These are phyloP conservation scores for Irpex sp. DNA, from an alignment of 1,284 basidiomycete genomes.

Conservation along the genomic window DNA sequence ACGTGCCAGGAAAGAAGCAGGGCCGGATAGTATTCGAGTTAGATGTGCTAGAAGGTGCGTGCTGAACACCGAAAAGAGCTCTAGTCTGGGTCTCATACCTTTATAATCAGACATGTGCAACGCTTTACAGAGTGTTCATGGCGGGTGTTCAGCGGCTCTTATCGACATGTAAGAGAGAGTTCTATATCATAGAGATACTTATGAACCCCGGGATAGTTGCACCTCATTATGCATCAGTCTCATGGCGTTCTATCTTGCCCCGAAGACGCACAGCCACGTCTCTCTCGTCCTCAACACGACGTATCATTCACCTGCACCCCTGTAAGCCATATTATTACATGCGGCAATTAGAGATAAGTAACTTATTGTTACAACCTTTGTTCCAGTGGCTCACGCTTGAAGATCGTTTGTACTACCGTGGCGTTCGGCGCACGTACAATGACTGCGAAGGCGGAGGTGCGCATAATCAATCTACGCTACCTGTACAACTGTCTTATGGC, in stretches of 20 bases:
- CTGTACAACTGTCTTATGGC: background rate
- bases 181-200: background rate
- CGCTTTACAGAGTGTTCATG: constrained; percentile 51
- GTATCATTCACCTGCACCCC: constrained; percentile 18
- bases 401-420: constrained; percentile 20
- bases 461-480: background rate
- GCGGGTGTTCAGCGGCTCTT: constrained; percentile 59
- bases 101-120: constrained; percentile 58
- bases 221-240: constrained; percentile 11
- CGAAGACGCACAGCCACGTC: constrained; percentile 7
- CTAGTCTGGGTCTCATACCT: too few species aligned
- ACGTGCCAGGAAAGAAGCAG: constrained; percentile 24
- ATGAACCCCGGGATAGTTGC: constrained; percentile 6
- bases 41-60: constrained; percentile 22
- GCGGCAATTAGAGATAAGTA: too few species aligned
- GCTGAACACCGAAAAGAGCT: too few species aligned
- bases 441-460: constrained; percentile 22
- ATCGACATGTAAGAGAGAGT: constrained; percentile 52
- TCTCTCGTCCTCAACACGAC: constrained; percentile 18
- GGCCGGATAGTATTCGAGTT: constrained; percentile 26
- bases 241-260: constrained; percentile 1
- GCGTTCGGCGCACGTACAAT: constrained; percentile 21
- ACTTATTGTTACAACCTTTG: background rate
- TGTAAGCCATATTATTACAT: constrained; percentile 12
- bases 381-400: constrained; percentile 17